These are phyloP conservation scores for Leptomonas pyrrhocoris DNA, from an alignment of 208 protist genomes.

Conservation along the genomic window DNA sequence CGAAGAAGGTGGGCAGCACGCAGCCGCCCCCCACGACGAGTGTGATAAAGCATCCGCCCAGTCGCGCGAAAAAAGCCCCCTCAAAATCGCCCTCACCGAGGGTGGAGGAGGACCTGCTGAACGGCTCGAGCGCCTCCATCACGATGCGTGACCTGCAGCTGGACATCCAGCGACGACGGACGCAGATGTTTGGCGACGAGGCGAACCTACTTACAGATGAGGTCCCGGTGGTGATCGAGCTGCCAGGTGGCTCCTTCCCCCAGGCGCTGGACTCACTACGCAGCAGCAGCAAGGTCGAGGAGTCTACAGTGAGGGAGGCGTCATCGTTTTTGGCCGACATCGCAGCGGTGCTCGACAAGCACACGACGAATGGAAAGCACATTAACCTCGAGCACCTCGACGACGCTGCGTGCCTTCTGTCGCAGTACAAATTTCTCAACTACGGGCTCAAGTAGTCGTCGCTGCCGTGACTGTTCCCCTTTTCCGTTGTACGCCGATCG, in stretches of 20 bases:
- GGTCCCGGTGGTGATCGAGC: constrained; percentile 58
- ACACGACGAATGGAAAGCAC: constrained; percentile 36
- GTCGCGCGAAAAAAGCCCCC: no score
- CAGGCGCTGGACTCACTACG: constrained; percentile 13
- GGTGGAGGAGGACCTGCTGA: neutral
- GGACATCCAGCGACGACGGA: constrained; percentile 52
- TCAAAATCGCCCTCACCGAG: neutral
- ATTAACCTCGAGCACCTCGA: constrained; percentile 60
- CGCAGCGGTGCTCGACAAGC: constrained; percentile 41
- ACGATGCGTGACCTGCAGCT: constrained; percentile 59
- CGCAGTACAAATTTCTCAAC: constrained; percentile 63
- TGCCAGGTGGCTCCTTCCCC: constrained; percentile 24
- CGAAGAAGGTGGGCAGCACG: constrained; percentile 16
- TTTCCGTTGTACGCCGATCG: neutral
- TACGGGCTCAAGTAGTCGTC: constrained; percentile 42
- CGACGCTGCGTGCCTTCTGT: constrained; percentile 50
- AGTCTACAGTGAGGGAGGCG: constrained; percentile 18
- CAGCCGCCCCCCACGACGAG: neutral
- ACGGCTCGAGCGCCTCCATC: constrained; percentile 13
- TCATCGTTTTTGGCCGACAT: constrained; percentile 60
- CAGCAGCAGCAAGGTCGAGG: constrained; percentile 2
- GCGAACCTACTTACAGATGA: constrained; percentile 12
- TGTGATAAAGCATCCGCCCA: neutral
- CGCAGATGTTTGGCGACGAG: constrained; percentile 52
- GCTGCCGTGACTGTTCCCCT: neutral